phyloP scores from a whole-genome alignment of 148 eudicot genomes.

The Cornus suecica region DNA sequence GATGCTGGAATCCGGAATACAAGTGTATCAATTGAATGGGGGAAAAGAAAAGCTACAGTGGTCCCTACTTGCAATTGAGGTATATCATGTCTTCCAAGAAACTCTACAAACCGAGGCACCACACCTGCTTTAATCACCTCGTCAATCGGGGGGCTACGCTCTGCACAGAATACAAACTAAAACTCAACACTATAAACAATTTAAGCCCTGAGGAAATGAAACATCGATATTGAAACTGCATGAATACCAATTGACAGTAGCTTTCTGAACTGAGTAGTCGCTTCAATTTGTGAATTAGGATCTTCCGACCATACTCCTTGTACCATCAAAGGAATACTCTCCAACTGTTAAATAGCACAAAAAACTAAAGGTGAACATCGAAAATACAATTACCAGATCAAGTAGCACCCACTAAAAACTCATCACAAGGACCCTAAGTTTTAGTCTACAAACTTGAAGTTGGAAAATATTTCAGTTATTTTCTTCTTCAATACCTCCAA shows the following conservation, averaged over 20 bases:
- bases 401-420: neutral
- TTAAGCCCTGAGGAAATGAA: constrained; percentile 2
- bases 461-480: neutral
- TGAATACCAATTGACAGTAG: constrained; percentile 72
- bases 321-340: constrained; percentile 80
- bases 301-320: constrained; percentile 88
- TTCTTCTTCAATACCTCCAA: neutral
- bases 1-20: neutral
- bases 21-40: neutral
- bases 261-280: constrained; percentile 84
- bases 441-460: neutral
- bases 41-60: neutral
- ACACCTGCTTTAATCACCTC: constrained; percentile 89
- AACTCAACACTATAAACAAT: neutral
- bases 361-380: constrained; percentile 8
- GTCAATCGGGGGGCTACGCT: constrained; percentile 87
- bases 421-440: neutral
- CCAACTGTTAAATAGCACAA: constrained; percentile 48
- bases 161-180: constrained; percentile 35
- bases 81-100: constrained; percentile 72
- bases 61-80: constrained; percentile 80
- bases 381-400: neutral
- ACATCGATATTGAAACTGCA: neutral
- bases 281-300: constrained; percentile 75
- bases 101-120: constrained; percentile 80